These are phyloP conservation scores for Globisporangium parvum DNA, from an alignment of 352 stramenopile species.

Conservation along the genomic window DNA sequence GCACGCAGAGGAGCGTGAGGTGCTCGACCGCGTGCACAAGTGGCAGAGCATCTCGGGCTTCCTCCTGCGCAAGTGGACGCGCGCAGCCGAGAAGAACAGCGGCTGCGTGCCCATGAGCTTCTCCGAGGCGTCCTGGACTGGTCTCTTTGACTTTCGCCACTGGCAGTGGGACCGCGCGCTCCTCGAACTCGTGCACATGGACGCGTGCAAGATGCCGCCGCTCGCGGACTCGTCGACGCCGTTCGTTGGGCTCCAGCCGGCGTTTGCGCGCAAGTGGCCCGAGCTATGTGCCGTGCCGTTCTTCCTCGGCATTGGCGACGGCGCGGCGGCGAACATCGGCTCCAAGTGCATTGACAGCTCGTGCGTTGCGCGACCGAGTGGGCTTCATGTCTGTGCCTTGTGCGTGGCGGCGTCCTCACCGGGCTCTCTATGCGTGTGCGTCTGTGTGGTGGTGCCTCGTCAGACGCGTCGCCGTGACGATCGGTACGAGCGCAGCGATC, in stretches of 20 bases:
- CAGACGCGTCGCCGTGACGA: slow-evolving; percentile 89
- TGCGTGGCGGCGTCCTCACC: no score
- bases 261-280: slow-evolving; percentile 69
- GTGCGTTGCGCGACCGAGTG: slow-evolving; percentile 23
- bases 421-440: background rate
- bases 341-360: slow-evolving; percentile 86
- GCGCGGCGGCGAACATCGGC: slow-evolving; percentile 92
- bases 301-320: slow-evolving; percentile 91
- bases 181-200: slow-evolving; percentile 70
- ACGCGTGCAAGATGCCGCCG: slow-evolving; percentile 58
- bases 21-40: slow-evolving; percentile 48
- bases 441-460: background rate
- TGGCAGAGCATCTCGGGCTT: slow-evolving; percentile 91
- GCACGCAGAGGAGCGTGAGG: slow-evolving; percentile 41
- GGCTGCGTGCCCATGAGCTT: slow-evolving; percentile 82
- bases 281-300: slow-evolving; percentile 58
- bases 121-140: slow-evolving; percentile 94
- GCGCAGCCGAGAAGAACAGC: slow-evolving; percentile 14
- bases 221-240: slow-evolving; percentile 66
- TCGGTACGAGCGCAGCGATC: slow-evolving; percentile 92
- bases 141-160: slow-evolving; percentile 87
- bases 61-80: slow-evolving; percentile 85
- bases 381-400: background rate
- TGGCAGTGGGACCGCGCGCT: slow-evolving; percentile 81
- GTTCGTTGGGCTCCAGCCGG: slow-evolving; percentile 41